Percentiles rank a stretch among this genome's conserved stretches.
Evolutionary conservation across 805 yeast species (phyloP).

Genomic region (Lipomyces yamanashiensis): DNA sequence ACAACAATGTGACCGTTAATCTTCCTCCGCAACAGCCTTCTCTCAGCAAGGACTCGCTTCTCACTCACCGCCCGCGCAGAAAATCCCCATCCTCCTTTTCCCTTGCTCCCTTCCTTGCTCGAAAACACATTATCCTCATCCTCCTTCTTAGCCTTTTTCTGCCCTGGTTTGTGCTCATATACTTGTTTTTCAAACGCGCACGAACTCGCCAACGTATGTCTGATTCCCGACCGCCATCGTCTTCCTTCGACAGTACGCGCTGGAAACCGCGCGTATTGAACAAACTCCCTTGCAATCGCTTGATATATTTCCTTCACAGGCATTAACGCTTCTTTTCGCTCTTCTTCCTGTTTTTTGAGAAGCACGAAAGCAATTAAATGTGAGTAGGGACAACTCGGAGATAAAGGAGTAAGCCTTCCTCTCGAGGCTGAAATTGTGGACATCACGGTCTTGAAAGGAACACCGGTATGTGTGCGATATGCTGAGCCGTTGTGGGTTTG

Average conservation of each 20-base stretch:
- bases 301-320: neutral
- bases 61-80: neutral
- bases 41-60: neutral
- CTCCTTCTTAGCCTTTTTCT: neutral
- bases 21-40: neutral
- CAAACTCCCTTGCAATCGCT: slow-evolving; percentile 4
- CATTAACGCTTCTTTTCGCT: neutral
- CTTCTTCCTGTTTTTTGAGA: neutral
- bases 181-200: slow-evolving; percentile 5
- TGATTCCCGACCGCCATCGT: slow-evolving; percentile 6
- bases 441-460: neutral
- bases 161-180: neutral
- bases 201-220: slow-evolving; percentile 11
- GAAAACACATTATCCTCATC: neutral
- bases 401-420: neutral
- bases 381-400: slow-evolving; percentile 9
- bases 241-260: neutral
- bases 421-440: neutral
- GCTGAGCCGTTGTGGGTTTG: neutral
- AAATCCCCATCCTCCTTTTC: neutral
- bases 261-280: neutral
- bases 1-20: neutral
- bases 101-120: neutral
- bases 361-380: slow-evolving; percentile 9
- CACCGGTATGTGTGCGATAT: neutral